Base-by-base conservation (phyloP, 2,329 filamentous ascomycete species). In the Beauveria australis region DNA sequence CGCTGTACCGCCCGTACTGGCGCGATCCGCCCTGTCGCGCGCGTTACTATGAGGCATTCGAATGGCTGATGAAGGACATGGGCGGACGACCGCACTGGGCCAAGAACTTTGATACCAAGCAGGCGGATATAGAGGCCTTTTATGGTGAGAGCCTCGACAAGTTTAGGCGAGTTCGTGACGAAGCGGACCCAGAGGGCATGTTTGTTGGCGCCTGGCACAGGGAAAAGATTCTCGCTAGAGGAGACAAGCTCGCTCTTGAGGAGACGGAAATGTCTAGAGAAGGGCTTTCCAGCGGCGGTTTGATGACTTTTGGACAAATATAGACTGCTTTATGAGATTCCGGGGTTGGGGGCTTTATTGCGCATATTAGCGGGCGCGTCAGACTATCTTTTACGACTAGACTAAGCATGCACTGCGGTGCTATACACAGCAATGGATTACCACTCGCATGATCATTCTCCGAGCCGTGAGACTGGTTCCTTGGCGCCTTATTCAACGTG, bases 151-250 rank as follows among this genome's bases (percentile, higher is more conserved):
- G 87, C 53, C 77, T 95, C 62, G 74, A 79, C 19, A 75, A 82
- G 52, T 96, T 88, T 82, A 78, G 88, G 46, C 76, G 79, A 30
- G 80, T 95, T 7, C 81, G 92, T 58, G 80, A 88, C 62, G 79
- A 85, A 57, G 85, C 84, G 40, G 91, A 96, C 69, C 88, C 89
- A 0, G 85, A 92, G 63, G 91, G 91, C 61, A 88, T 96, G 82
- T 96, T 96, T 74, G 80, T 93, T 16, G 93, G 93, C 2, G 87
- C 92, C 53, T 99, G 93, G 93, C 91, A 97, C 73, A 81, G 89
- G 30, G 81, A 88, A 56, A 84, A 84, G 67, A 76, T 96, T 22
- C 71, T 85, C 47, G 71, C 67, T 3, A 70, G 71, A 19, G 72
- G 68, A 1, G 62, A 67, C 3, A 70, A 65, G 55, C 67, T 76